phyloP scores from a whole-genome alignment of 495 filamentous ascomycete species.

The Neurospora africana region DNA sequence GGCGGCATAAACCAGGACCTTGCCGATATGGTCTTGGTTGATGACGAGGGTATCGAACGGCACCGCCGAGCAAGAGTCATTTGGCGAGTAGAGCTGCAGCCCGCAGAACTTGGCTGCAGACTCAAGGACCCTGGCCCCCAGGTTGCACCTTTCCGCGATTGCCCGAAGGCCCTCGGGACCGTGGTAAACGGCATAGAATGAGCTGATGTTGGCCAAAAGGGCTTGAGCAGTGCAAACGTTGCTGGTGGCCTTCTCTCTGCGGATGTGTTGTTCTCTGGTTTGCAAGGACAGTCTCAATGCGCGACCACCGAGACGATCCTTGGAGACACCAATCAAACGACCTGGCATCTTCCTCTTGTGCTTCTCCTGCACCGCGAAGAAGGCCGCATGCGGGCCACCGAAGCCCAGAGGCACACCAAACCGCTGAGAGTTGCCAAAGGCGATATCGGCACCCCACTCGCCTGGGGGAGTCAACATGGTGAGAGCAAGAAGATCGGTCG shows the following conservation, averaged over 20 bases:
- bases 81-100: conserved; percentile 46
- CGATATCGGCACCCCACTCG: conserved; percentile 95
- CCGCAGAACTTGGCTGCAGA: conserved; percentile 56
- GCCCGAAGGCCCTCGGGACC: conserved; percentile 74
- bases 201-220: conserved; percentile 90
- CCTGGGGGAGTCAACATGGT: conserved; percentile 86
- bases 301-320: conserved; percentile 73
- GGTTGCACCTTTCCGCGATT: conserved; percentile 71
- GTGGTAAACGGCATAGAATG: conserved; percentile 97
- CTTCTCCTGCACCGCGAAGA: conserved; percentile 89
- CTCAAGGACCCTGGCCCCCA: conserved; percentile 60
- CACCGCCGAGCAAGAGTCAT: conserved; percentile 42
- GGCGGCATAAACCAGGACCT: conserved; percentile 2
- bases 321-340: conserved; percentile 83
- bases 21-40: conserved; percentile 20
- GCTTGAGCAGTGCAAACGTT: conserved; percentile 98
- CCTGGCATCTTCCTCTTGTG: conserved; percentile 95
- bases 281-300: conserved; percentile 87
- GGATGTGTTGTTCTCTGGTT: conserved; percentile 94
- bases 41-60: conserved; percentile 80
- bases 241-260: conserved; percentile 95
- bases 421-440: conserved; percentile 91
- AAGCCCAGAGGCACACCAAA: conserved; percentile 91
- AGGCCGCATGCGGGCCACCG: conserved; percentile 92
- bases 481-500: conserved; percentile 84